These are phyloP conservation scores for Talaromyces trachyspermus DNA, from an alignment of 495 filamentous ascomycete genomes.

Conservation along the genomic window DNA sequence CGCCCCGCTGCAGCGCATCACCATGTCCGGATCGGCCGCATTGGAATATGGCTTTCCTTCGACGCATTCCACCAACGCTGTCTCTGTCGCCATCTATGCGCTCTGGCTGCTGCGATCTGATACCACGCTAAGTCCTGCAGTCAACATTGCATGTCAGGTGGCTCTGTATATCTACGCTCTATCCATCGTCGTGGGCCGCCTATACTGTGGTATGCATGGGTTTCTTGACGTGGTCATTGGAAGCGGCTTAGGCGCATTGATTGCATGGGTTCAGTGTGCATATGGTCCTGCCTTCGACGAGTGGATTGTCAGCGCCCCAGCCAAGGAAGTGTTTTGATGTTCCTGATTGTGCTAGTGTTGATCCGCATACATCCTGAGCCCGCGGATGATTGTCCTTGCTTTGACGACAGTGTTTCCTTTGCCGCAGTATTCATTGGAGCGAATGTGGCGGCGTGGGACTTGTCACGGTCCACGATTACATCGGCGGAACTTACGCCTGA, in stretches of 20 bases:
- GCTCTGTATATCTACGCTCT: constrained; percentile 73
- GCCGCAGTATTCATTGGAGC: constrained; percentile 80
- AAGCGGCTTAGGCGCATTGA: constrained; percentile 59
- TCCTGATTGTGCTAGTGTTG: constrained; percentile 60
- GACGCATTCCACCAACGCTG: constrained; percentile 93
- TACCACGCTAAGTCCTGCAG: constrained; percentile 37
- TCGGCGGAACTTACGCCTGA: constrained; percentile 52
- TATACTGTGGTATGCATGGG: constrained; percentile 99
- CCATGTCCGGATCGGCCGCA: constrained; percentile 90
- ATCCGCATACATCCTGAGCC: constrained; percentile 92
- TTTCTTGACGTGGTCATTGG: constrained; percentile 85
- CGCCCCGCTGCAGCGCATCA: constrained; percentile 92
- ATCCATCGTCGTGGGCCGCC: constrained; percentile 82
- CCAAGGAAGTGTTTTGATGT: constrained; percentile 50
- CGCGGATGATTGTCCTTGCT: constrained; percentile 94
- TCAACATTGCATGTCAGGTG: constrained; percentile 52
- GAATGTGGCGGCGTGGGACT: constrained; percentile 75
- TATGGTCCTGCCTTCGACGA: constrained; percentile 60
- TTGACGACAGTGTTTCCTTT: constrained; percentile 93
- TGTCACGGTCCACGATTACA: constrained; percentile 46
- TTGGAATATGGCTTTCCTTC: constrained; percentile 97
- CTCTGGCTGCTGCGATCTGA: constrained; percentile 56
- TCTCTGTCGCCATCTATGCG: constrained; percentile 85
- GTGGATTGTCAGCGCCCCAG: constrained; percentile 46
- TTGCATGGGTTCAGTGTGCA: constrained; percentile 63